Base-by-base conservation (phyloP, 768 basidiomycete species). In the Plicaturopsis crispa region DNA sequence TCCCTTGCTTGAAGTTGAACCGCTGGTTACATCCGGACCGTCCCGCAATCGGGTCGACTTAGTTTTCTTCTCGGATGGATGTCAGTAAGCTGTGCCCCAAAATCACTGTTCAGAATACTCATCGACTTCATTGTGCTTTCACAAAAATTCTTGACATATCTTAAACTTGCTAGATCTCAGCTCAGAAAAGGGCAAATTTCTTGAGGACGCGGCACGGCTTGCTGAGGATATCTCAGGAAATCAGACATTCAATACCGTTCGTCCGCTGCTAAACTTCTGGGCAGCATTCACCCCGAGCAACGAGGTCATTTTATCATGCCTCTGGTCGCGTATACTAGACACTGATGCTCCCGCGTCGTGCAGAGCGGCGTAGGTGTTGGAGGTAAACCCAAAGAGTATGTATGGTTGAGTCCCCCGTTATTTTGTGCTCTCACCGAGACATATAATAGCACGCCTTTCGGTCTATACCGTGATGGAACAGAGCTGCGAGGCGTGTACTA, bases 241-340 rank as follows among this genome's bases (percentile, higher is more conserved):
- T 49, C 79, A 84, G 46, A 86, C 85, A 0, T 87, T 86, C 54
- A 69, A 79, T 44, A 78, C 82, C 0, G 84, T 89, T 14, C 73
- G 72, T 47, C 83, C 84, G 3, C 60, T 87, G 33, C 59, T 88
- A 46, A 88, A 87, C 51, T 84, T 87, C 46, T 89, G 83, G 82
- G 84, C 80, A 4, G 81, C 80, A 0, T 87, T 84, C 46, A 65
- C 80, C 14, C 77, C 85, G 1, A 87, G 85, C 53, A 69, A 69
- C 43, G 81, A 86, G 67, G 86, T 81, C 24, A 12, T 47, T 42
- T 12, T 41, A 22, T 19, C 19, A n/a, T 22, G 2, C 4, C 37
- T 31, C 31, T 26, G 19, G 16, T 4, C 3, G 39, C 14, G 14
- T 13, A 16, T 17, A 10, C 12, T 31, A 21, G 38, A n/a, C 17